Percentiles rank a stretch among this genome's conserved stretches.
phyloP scores from a whole-genome alignment of 805 yeast species.

The Cyberlindnera euphorbiiphila region DNA sequence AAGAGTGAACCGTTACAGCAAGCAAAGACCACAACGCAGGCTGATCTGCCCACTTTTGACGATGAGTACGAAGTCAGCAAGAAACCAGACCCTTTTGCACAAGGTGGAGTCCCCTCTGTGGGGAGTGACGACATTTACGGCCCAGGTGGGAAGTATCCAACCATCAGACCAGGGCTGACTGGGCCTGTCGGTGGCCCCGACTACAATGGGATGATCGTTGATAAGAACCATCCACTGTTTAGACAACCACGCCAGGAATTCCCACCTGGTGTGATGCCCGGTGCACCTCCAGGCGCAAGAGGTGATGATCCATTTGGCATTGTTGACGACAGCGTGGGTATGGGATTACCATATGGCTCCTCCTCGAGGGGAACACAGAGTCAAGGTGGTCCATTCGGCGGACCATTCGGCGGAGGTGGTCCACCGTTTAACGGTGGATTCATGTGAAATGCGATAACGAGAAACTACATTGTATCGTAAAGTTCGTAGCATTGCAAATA shows the following conservation, averaged over 20 bases:
- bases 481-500: too few relatives aligned
- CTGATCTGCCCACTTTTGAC: slow-evolving; percentile 45
- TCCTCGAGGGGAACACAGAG: slow-evolving; percentile 6
- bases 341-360: slow-evolving; percentile 16
- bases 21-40: neutral
- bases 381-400: slow-evolving; percentile 5
- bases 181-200: slow-evolving; percentile 1
- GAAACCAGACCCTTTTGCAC: neutral
- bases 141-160: slow-evolving; percentile 40
- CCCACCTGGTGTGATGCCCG: slow-evolving; percentile 37
- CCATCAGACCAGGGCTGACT: slow-evolving; percentile 37
- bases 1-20: too few relatives aligned
- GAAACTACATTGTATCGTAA: neutral
- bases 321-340: slow-evolving; percentile 11
- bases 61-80: slow-evolving; percentile 43
- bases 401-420: slow-evolving; percentile 11
- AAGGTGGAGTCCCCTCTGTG: slow-evolving; percentile 29
- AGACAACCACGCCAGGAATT: slow-evolving; percentile 1
- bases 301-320: slow-evolving; percentile 15
- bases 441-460: slow-evolving; percentile 1
- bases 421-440: slow-evolving; percentile 11
- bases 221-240: slow-evolving; percentile 49
- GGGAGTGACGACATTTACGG: slow-evolving; percentile 55
- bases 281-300: slow-evolving; percentile 13
- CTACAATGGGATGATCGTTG: slow-evolving; percentile 53